Evolutionary conservation across 257 asterid species (phyloP).

Genomic region (Datura wrightii): DNA sequence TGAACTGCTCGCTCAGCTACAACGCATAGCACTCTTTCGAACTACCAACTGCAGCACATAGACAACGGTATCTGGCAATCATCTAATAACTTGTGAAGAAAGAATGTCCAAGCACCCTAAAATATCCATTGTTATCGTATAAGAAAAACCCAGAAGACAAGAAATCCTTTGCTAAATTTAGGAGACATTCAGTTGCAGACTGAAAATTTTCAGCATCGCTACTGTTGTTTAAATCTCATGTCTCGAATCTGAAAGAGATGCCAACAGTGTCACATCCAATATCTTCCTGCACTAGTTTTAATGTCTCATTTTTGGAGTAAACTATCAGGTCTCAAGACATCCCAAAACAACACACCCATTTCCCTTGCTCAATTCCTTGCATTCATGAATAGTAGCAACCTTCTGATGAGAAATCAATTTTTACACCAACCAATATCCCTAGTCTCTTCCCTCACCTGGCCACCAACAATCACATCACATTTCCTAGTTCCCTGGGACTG

Average conservation of each 20-base stretch:
- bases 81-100: neutral
- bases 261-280: no score
- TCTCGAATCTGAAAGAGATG: no score
- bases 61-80: neutral
- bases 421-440: neutral
- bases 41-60: neutral
- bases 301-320: neutral
- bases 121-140: neutral
- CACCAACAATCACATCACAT: neutral
- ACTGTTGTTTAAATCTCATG: no score
- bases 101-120: neutral
- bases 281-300: neutral
- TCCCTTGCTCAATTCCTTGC: neutral
- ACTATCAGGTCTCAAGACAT: neutral
- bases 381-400: neutral
- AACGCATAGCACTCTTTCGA: neutral
- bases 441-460: neutral
- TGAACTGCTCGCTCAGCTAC: neutral
- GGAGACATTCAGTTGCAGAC: neutral
- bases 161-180: no score
- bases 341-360: neutral
- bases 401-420: neutral
- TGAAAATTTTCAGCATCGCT: no score
- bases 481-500: neutral
- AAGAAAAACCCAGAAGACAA: no score